These are phyloP conservation scores for Rhinocladiella similis DNA, from an alignment of 2,329 filamentous ascomycete species.

Conservation along the genomic window DNA sequence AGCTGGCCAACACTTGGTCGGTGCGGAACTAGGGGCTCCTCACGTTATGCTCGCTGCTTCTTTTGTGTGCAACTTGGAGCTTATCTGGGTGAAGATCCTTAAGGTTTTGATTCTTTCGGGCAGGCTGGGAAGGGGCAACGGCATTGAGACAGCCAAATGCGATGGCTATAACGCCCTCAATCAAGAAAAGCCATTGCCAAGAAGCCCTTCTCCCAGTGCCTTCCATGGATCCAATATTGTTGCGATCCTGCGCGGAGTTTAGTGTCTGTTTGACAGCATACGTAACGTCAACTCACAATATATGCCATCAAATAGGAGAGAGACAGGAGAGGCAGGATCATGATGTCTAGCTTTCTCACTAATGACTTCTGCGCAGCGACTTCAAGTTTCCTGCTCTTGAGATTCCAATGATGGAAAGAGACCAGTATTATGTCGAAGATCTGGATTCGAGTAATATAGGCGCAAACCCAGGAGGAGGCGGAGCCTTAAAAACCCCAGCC, in stretches of 20 bases:
- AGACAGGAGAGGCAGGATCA: constrained; percentile 10
- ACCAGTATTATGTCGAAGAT: too few species aligned
- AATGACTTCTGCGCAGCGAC: constrained; percentile 5
- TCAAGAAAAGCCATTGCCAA: constrained; percentile 67
- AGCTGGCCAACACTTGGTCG: not conserved
- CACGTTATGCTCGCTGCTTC: constrained; percentile 6
- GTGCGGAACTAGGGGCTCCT: not conserved
- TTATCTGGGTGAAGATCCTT: not conserved
- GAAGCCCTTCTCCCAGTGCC: constrained; percentile 57
- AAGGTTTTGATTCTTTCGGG: constrained; percentile 39
- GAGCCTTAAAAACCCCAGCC: too few species aligned
- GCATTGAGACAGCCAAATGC: constrained; percentile 57
- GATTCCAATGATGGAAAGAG: too few species aligned
- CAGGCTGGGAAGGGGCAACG: constrained; percentile 66
- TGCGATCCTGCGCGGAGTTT: constrained; percentile 2
- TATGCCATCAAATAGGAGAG: constrained; percentile 15
- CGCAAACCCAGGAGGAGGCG: too few species aligned
- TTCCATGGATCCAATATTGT: constrained; percentile 47
- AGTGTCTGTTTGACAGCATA: not conserved
- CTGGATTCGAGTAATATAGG: too few species aligned
- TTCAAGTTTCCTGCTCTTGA: not conserved
- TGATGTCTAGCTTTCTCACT: constrained; percentile 8
- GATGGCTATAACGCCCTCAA: constrained; percentile 67
- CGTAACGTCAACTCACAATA: constrained; percentile 1
- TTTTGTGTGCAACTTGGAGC: not conserved